A percentile compares a stretch with the other conserved stretches of the same genome.
Conservation (phyloP, 176 grass and related monocot genomes). For the Microstegium vimineum region DNA sequence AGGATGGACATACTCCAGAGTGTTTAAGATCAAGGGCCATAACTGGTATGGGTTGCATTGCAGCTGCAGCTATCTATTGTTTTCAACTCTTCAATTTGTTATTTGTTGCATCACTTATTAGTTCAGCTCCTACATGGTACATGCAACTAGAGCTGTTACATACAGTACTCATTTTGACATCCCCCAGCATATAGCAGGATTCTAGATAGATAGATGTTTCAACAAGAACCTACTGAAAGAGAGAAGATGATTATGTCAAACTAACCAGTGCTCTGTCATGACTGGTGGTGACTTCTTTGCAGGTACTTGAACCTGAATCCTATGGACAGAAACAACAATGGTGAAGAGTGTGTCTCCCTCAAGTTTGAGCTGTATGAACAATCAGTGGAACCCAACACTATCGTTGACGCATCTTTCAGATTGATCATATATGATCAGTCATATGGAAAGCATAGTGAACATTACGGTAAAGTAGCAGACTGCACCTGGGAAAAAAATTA, state of each 20-base stretch:
- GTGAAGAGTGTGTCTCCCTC: constrained; percentile 30
- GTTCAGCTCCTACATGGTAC: no score
- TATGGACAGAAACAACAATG: constrained; percentile 1
- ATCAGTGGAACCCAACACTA: background rate
- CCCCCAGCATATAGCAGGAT: no score
- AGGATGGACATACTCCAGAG: constrained; percentile 28
- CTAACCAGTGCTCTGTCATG: no score
- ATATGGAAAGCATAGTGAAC: constrained; percentile 21
- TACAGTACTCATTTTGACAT: no score
- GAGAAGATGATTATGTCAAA: no score
- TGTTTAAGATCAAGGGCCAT: constrained; percentile 29
- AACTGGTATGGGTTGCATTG: constrained; percentile 22
- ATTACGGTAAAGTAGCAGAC: background rate
- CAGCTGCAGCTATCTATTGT: no score
- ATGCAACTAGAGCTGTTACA: no score
- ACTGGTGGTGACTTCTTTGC: background rate
- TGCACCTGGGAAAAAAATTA: no score
- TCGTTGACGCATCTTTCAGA: constrained; percentile 22
- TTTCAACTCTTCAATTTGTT: no score
- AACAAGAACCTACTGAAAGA: no score
- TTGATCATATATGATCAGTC: constrained; percentile 35
- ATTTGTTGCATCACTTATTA: no score
- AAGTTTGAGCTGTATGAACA: background rate
- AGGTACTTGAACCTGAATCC: constrained; percentile 34
- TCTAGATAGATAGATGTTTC: no score